These are phyloP conservation scores for Dioscorea cayenensis DNA, from an alignment of 116 monocot genomes.

Conservation along the genomic window DNA sequence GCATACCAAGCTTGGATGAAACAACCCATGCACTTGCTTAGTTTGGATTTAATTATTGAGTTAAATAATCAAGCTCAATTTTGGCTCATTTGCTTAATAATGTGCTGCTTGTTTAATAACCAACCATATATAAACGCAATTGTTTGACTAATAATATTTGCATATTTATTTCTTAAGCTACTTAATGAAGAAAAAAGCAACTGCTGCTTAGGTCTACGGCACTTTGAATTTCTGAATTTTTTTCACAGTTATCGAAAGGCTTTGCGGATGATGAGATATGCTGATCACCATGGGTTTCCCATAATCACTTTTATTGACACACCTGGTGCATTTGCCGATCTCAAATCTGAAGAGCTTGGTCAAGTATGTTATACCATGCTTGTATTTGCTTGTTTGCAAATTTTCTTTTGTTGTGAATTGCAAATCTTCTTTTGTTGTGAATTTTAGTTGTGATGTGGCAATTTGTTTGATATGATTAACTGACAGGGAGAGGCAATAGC, in stretches of 20 bases:
- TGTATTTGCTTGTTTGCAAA: no score
- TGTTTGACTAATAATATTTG: background rate
- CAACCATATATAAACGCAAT: no score
- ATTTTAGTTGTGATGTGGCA: background rate
- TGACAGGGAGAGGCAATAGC: slow-evolving; percentile 60
- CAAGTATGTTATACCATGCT: slow-evolving; percentile 15
- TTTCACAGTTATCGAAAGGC: slow-evolving; percentile 38
- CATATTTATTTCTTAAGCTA: background rate
- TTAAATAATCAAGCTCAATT: no score
- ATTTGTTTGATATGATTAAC: background rate
- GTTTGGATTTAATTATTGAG: no score
- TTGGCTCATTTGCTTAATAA: no score
- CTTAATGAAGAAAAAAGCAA: background rate
- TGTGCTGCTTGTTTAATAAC: no score
- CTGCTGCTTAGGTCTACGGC: no score
- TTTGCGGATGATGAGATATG: slow-evolving; percentile 57
- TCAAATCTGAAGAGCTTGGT: slow-evolving; percentile 59
- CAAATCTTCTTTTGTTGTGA: background rate
- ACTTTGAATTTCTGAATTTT: background rate
- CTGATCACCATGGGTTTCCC: slow-evolving; percentile 48
- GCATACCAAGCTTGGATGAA: no score
- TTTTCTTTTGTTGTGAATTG: background rate
- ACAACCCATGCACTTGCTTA: no score
- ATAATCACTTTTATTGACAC: slow-evolving; percentile 60
- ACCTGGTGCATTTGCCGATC: slow-evolving; percentile 51